Evolutionary conservation across 1,284 basidiomycete genomes (phyloP), one percentile per base, ranked within the genome.

Genomic region (Phenoliferia sp.): DNA sequence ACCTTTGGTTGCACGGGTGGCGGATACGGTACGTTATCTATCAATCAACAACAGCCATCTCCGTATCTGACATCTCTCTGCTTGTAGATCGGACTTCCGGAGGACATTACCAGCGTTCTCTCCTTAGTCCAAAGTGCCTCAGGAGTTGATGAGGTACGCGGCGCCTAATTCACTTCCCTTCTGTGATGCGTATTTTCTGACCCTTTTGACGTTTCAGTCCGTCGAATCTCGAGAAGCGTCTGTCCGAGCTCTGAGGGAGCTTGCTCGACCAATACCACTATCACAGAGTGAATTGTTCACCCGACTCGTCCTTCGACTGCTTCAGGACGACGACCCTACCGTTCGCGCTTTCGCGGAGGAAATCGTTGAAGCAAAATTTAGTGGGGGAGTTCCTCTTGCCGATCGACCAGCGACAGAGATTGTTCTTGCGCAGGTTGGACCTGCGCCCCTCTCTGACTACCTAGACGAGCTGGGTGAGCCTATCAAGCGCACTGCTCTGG

Each of bases 311-410:
- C 50, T 68, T 3, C 67, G 69, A 4, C 63, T 73, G 16, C 36
- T 73, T 3, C 69, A 73, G 34, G 72, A 73, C 31, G 72, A 73
- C 52, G 72, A 73, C 48, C 7, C 59, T 10, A 67, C 66, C 16
- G 68, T 69, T 15, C 64, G 72, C 3, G 52, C 36, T 2, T 9
- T 58, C 9, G 72, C 64, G 2, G 44, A 35, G 26, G 28, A 31
- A 3, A 66, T 70, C 3, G 61, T 31, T 5, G 33, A 59, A 17
- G 48, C 59, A 17, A n/a, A 35, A 31, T 66, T 48, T 35, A 62
- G 32, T 22, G 55, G 35, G 1, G 60, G 60, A n/a, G 35, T 66
- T 3, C 33, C 61, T 0, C 56, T 67, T 26, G 31, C 32, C 10
- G 71, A 73, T 34, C 66, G 64, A 3, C 59, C 52, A 34, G 67